Evolutionary conservation across 495 filamentous ascomycete species (phyloP), one percentile per base, ranked within the genome.

Genomic region (Hypoxylon crocopeplum): DNA sequence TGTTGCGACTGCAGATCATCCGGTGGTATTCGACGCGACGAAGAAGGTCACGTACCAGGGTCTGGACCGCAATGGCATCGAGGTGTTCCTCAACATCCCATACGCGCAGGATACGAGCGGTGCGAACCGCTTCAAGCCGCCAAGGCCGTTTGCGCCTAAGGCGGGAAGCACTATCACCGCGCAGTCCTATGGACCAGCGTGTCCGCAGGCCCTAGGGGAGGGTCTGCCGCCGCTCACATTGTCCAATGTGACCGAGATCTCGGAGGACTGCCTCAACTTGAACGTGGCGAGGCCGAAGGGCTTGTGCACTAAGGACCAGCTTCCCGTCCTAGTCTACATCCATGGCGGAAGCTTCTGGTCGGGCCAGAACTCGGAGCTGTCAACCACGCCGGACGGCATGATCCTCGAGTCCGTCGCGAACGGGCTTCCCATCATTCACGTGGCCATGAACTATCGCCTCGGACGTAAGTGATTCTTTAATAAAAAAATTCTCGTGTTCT

Each of bases 241-340:
- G 32, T 71, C 69, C 2, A 74, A 64, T 20, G 44, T 59, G 48
- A 58, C 64, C 1, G 69, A 75, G 27, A 63, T 77, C 33, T 77
- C 70, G 20, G 74, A 77, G 55, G 71, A 78, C 56, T 80, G 78
- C 50, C 58, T 82, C 2, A 76, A 79, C 36, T 45, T 82, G 17
- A 76, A 76, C 38, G 73, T 82, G 41, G 68, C 69, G 7, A 64
- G 76, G 3, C 79, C 79, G 0, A 49, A 59, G 6, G 67, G 68
- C 16, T 10, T 50, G 10, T 55, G 63, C 1, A 37, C 48, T 16
- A 21, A 32, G 1, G 72, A 70, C 17, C 72, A 67, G 8, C 72
- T 78, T 11, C 78, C 78, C 0, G 77, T 81, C 5, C 64, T 79
- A 33, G 59, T 81, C 4, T 81, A 69, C 27, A 79, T 81, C n/a